Percentiles rank a stretch among this genome's conserved stretches.
Conservation (phyloP, 768 basidiomycete genomes). For the Glaciozyma antarctica region DNA sequence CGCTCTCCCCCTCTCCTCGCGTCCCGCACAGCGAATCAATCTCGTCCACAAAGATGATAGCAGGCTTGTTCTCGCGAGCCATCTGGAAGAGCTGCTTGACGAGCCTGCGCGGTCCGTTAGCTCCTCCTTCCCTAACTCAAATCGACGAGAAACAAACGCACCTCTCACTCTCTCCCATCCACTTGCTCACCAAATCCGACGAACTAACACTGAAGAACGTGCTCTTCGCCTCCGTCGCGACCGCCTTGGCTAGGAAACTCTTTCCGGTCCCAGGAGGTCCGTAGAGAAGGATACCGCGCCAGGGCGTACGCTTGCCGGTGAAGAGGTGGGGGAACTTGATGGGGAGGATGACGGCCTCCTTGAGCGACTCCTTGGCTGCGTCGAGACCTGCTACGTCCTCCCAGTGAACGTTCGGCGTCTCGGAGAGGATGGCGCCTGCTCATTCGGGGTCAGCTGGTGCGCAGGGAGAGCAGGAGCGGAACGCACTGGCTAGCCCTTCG, state of each 20-base stretch:
- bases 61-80: conserved; percentile 88
- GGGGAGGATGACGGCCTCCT: conserved; percentile 97
- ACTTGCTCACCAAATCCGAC: conserved; percentile 92
- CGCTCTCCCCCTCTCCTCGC: conserved; percentile 91
- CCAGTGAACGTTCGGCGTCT: conserved; percentile 95
- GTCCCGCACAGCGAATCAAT: conserved; percentile 93
- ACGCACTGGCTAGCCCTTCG: conserved; percentile 60
- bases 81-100: conserved; percentile 94
- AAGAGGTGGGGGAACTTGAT: conserved; percentile 99
- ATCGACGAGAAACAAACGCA: conserved; percentile 39
- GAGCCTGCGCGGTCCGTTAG: conserved; percentile 44
- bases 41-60: conserved; percentile 98
- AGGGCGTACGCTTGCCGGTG: conserved; percentile 95
- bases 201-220: conserved; percentile 97
- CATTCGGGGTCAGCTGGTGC: neutral
- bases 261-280: conserved; percentile 98
- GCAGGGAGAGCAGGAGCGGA: neutral
- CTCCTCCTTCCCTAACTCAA: neutral
- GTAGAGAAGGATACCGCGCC: conserved; percentile 90
- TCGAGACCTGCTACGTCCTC: conserved; percentile 97
- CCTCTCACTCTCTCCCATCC: conserved; percentile 99
- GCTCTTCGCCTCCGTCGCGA: conserved; percentile 97
- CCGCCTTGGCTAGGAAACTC: conserved; percentile 91
- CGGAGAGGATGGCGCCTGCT: conserved; percentile 68
- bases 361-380: conserved; percentile 85